Evolutionary conservation across 768 basidiomycete species (phyloP).

Genomic region (Favolaschia claudopus): DNA sequence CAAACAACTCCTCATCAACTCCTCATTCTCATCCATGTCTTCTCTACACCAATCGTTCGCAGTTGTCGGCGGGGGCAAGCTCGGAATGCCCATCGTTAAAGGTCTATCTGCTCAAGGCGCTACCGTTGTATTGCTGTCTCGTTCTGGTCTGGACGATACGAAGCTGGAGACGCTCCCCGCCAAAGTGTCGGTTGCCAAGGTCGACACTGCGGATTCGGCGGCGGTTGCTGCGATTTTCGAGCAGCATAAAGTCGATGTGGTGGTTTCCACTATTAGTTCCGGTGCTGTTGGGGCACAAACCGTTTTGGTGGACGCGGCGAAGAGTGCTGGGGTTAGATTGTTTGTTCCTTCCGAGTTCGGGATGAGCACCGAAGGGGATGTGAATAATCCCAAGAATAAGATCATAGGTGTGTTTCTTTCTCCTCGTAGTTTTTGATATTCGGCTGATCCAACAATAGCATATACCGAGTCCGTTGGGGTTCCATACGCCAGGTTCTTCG

Average conservation of each 20-base stretch:
- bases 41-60: too few relatives aligned
- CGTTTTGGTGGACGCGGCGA: slow-evolving; percentile 36
- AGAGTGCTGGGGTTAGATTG: slow-evolving; percentile 21
- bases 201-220: slow-evolving; percentile 5
- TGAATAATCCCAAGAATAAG: slow-evolving; percentile 4
- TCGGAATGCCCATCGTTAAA: too few relatives aligned
- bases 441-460: slow-evolving; percentile 5
- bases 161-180: not conserved
- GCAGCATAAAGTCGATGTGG: slow-evolving; percentile 30
- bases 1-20: too few relatives aligned
- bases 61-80: too few relatives aligned
- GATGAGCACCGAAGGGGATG: not conserved
- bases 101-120: too few relatives aligned
- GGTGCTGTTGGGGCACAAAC: slow-evolving; percentile 30
- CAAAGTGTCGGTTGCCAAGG: not conserved
- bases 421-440: not conserved
- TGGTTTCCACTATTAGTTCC: slow-evolving; percentile 34
- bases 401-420: not conserved
- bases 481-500: slow-evolving; percentile 30
- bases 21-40: too few relatives aligned
- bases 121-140: not conserved
- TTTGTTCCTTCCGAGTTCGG: slow-evolving; percentile 3
- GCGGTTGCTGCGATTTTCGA: slow-evolving; percentile 25
- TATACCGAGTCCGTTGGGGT: slow-evolving; percentile 24
- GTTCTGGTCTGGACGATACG: not conserved